Evolutionary conservation across 352 stramenopile species (phyloP).

Genomic region (Globisporangium nunn): DNA sequence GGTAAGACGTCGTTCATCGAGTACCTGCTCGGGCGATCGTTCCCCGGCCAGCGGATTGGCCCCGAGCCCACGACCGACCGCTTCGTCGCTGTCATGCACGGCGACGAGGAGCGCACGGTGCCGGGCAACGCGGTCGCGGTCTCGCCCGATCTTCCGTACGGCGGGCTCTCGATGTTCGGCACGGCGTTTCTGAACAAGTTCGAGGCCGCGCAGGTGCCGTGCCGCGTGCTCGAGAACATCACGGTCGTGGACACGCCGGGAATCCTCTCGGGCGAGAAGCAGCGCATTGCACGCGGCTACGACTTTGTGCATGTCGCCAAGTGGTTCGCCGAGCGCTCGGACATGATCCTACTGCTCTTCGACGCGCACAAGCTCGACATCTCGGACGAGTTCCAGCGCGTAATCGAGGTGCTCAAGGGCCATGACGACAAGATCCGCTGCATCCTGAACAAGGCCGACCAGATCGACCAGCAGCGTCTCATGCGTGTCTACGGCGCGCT

Average conservation of each 20-base stretch:
- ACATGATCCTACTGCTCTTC: constrained; percentile 99
- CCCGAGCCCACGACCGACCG: constrained; percentile 98
- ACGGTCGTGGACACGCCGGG: constrained; percentile 98
- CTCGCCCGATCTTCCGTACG: constrained; percentile 91
- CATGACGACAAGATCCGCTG: constrained; percentile 99
- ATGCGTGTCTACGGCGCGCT: constrained; percentile 95
- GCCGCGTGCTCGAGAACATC: constrained; percentile 91
- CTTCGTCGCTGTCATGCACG: constrained; percentile 97
- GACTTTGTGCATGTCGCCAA: constrained; percentile 91
- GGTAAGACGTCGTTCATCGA: constrained; percentile 98
- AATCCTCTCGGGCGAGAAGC: constrained; percentile 98
- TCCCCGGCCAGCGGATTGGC: constrained; percentile 94
- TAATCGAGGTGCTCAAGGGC: constrained; percentile 94
- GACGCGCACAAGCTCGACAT: constrained; percentile 99
- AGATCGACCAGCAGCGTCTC: constrained; percentile 96
- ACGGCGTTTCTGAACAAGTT: constrained; percentile 99
- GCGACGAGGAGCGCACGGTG: constrained; percentile 93
- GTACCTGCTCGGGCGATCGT: constrained; percentile 94
- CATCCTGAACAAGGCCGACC: constrained; percentile 99
- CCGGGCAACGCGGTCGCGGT: constrained; percentile 96
- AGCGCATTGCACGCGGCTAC: constrained; percentile 94
- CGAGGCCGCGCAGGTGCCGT: constrained; percentile 93
- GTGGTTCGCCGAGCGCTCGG: constrained; percentile 94
- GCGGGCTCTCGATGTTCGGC: constrained; percentile 93
- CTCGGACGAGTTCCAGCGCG: constrained; percentile 97